Conservation (phyloP, 140 eudicot genomes). For the Bidens hawaiensis region DNA sequence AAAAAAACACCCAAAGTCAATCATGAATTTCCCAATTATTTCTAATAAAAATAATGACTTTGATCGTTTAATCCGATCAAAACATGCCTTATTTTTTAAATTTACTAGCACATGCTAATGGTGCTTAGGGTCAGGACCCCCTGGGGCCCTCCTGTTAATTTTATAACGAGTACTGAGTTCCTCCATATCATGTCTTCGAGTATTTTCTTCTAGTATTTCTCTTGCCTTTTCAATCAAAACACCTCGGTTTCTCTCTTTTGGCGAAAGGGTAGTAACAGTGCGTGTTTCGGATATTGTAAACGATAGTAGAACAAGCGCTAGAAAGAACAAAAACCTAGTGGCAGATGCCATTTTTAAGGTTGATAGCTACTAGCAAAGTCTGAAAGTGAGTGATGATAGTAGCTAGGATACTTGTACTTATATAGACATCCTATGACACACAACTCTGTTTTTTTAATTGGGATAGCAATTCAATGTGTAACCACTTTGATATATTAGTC, state of each 20-base stretch:
- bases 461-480: background rate
- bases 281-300: conserved; percentile 21
- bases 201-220: conserved; percentile 40
- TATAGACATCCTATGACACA: conserved; percentile 4
- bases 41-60: too few relatives aligned
- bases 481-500: background rate
- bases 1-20: too few relatives aligned
- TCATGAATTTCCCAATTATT: too few relatives aligned
- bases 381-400: conserved; percentile 9
- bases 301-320: conserved; percentile 22
- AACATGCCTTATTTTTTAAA: background rate
- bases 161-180: conserved; percentile 24
- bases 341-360: conserved; percentile 18
- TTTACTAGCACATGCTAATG: conserved; percentile 31
- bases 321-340: conserved; percentile 27
- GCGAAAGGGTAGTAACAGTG: background rate
- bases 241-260: conserved; percentile 5
- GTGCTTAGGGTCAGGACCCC: conserved; percentile 85
- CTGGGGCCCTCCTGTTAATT: conserved; percentile 51
- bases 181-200: conserved; percentile 26
- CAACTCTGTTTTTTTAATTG: background rate
- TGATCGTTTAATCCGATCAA: too few relatives aligned
- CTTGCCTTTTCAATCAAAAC: conserved; percentile 41
- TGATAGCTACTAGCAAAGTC: background rate
- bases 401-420: conserved; percentile 18